A percentile compares a stretch with the other conserved stretches of the same genome.
Evolutionary conservation across 768 basidiomycete species (phyloP).

Genomic region (Boletus reticuloceps): DNA sequence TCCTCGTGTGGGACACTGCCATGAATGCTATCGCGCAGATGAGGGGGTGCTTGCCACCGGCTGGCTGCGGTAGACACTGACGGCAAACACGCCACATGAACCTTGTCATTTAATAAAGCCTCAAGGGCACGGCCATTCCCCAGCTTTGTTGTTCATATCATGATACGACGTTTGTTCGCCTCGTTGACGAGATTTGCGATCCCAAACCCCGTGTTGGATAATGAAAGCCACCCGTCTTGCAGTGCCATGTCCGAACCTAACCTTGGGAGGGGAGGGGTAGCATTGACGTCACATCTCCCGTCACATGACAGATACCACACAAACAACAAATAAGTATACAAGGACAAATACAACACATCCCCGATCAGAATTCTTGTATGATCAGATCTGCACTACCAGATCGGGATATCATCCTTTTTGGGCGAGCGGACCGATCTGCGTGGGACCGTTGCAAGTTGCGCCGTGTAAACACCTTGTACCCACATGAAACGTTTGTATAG

Average conservation of each 20-base stretch:
- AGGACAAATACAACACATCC: conserved; percentile 20
- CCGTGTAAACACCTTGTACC: conserved; percentile 23
- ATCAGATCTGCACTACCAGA: conserved; percentile 29
- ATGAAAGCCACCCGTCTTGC: conserved; percentile 16
- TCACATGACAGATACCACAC: conserved; percentile 18
- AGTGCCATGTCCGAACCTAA: conserved; percentile 24
- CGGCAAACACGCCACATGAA: conserved; percentile 28
- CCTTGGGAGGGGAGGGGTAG: conserved; percentile 2
- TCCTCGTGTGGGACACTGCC: conserved; percentile 15
- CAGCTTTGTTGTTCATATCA: conserved; percentile 8
- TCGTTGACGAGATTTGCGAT: background rate
- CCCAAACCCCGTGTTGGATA: conserved; percentile 2
- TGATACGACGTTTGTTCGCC: background rate
- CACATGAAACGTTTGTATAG: conserved; percentile 12
- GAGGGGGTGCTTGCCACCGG: no score
- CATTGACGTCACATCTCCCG: conserved; percentile 21
- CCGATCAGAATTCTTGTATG: conserved; percentile 35
- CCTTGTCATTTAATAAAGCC: conserved; percentile 23
- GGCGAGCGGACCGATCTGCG: conserved; percentile 13
- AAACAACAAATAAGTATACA: conserved; percentile 20
- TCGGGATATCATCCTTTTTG: conserved; percentile 16
- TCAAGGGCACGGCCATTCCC: conserved; percentile 13
- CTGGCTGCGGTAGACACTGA: conserved; percentile 15
- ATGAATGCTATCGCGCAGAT: background rate
- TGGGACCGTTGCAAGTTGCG: conserved; percentile 14